Percentiles rank a stretch among this genome's conserved stretches.
These are phyloP conservation scores for Chlamydomonas sp. DNA, from an alignment of 139 green algal species.

Conservation along the genomic window DNA sequence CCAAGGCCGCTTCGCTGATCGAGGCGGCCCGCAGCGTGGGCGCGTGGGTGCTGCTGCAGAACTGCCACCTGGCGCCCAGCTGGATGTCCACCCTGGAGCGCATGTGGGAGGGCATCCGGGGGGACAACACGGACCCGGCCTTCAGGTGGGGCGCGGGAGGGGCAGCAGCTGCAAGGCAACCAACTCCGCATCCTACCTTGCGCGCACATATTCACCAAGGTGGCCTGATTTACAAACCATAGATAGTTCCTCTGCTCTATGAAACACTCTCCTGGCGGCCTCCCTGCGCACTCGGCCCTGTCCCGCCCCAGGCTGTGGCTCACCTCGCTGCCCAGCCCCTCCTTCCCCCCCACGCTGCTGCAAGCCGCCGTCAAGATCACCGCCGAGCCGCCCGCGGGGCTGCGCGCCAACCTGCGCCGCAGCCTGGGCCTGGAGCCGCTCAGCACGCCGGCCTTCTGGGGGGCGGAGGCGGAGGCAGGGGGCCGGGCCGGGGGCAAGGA, in stretches of 20 bases:
- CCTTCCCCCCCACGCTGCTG: conserved; percentile 61
- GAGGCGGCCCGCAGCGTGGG: conserved; percentile 53
- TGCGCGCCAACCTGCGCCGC: conserved; percentile 60
- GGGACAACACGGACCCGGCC: conserved; percentile 57
- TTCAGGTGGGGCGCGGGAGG: conserved; percentile 41
- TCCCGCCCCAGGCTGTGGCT: conserved; percentile 62
- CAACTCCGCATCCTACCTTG: too few relatives aligned
- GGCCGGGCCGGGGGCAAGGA: background rate
- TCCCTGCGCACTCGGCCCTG: conserved; percentile 41
- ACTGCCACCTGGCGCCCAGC: conserved; percentile 81
- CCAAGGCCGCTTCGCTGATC: conserved; percentile 80
- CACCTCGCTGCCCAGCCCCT: conserved; percentile 54
- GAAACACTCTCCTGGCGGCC: conserved; percentile 26
- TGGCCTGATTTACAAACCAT: too few relatives aligned
- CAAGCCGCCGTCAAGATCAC: conserved; percentile 75
- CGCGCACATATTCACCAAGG: too few relatives aligned
- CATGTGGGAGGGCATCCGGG: conserved; percentile 66
- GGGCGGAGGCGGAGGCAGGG: background rate
- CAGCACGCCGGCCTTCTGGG: conserved; percentile 37
- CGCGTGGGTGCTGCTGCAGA: conserved; percentile 83
- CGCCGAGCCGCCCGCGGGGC: conserved; percentile 65
- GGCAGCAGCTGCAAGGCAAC: background rate
- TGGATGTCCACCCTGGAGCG: conserved; percentile 83
- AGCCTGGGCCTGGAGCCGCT: conserved; percentile 57
- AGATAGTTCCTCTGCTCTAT: background rate